Percentiles rank a stretch among this genome's conserved stretches.
Evolutionary conservation across 2,329 filamentous ascomycete species (phyloP).

Genomic region (Stachybotrys chartarum): DNA sequence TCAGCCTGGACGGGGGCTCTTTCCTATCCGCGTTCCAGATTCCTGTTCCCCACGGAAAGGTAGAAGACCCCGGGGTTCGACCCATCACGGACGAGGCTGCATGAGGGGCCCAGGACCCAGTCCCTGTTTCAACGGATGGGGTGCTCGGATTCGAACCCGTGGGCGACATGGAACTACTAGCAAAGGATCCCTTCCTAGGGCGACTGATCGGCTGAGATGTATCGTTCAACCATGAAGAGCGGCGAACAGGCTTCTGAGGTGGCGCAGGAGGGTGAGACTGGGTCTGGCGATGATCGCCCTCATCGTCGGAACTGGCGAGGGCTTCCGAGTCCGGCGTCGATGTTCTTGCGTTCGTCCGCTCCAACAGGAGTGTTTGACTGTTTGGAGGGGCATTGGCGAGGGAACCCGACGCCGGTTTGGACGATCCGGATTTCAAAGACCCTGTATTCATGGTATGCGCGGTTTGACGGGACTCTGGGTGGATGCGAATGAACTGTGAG

Average conservation of each 20-base stretch:
- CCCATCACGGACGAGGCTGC: constrained; percentile 39
- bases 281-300: constrained; percentile 61
- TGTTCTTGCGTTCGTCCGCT: constrained; percentile 70
- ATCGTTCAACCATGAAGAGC: constrained; percentile 83
- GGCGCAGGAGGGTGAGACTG: constrained; percentile 37
- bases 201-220: constrained; percentile 56
- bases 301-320: constrained; percentile 89
- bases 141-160: constrained; percentile 76
- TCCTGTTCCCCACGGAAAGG: constrained; percentile 69
- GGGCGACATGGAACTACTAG: constrained; percentile 68
- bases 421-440: constrained; percentile 39
- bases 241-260: constrained; percentile 57
- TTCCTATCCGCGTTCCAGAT: constrained; percentile 79
- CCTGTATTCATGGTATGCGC: constrained; percentile 41
- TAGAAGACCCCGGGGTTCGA: constrained; percentile 37
- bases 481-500: neutral
- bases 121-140: constrained; percentile 57
- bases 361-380: constrained; percentile 60
- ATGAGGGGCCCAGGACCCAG: constrained; percentile 49
- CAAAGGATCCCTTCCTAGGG: constrained; percentile 70
- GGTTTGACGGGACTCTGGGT: neutral
- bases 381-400: constrained; percentile 41
- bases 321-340: constrained; percentile 94
- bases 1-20: constrained; percentile 65
- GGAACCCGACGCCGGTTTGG: constrained; percentile 43